A percentile compares a stretch with the other conserved stretches of the same genome.
Conservation (phyloP, 2,329 filamentous ascomycete genomes). For the Ophiosphaerella narmari region DNA sequence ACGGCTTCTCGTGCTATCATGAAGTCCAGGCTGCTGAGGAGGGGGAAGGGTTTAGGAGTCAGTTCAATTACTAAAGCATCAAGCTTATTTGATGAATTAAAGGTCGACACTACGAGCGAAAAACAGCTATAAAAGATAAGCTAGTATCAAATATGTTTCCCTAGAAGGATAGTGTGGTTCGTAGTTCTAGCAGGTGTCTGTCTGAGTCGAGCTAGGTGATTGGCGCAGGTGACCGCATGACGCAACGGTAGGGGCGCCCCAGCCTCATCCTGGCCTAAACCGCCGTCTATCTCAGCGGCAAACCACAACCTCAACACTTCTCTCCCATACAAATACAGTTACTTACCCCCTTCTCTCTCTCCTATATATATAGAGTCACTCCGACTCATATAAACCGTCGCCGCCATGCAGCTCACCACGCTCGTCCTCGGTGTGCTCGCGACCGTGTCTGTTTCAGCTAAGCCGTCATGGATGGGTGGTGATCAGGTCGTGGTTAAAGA, state of each 20-base stretch:
- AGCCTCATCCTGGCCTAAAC: constrained; percentile 5
- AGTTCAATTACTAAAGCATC: no score
- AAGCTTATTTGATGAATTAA: no score
- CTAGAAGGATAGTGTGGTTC: no score
- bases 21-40: no score
- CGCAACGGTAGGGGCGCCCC: constrained; percentile 1
- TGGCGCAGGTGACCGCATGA: constrained; percentile 2
- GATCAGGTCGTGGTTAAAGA: constrained; percentile 55
- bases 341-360: neutral
- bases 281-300: neutral
- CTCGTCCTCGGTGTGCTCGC: constrained; percentile 50
- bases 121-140: no score
- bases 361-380: neutral
- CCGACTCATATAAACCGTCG: constrained; percentile 1
- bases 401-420: constrained; percentile 41
- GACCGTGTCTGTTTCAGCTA: constrained; percentile 48
- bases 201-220: neutral
- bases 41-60: no score
- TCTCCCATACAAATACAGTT: neutral
- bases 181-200: neutral
- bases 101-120: no score
- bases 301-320: neutral
- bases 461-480: constrained; percentile 49
- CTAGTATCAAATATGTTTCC: no score
- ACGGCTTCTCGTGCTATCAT: no score